Evolutionary conservation across 176 grass and related monocot species (phyloP).

Genomic region (Ampelocalamus luodianensis): DNA sequence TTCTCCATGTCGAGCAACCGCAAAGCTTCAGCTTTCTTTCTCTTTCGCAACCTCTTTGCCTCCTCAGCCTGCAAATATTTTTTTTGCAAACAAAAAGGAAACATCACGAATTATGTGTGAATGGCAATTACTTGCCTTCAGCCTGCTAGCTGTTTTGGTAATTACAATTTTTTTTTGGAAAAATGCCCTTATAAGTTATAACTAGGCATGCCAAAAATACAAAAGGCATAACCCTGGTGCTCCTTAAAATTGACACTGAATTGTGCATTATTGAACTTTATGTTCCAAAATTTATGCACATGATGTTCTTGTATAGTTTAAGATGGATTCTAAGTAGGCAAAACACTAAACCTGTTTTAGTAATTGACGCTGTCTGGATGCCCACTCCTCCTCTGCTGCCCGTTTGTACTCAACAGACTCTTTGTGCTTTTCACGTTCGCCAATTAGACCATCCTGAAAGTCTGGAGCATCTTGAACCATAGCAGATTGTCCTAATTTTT

Average conservation of each 20-base stretch:
- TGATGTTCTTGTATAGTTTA: conserved; percentile 12
- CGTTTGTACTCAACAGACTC: conserved; percentile 78
- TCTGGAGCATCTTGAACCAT: conserved; percentile 7
- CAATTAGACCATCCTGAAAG: conserved; percentile 47
- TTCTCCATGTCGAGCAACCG: conserved; percentile 81
- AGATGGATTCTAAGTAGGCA: neutral
- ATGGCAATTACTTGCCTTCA: neutral
- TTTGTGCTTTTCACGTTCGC: conserved; percentile 82
- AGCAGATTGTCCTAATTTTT: conserved; percentile 9
- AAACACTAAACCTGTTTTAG: conserved; percentile 68
- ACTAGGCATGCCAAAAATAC: neutral
- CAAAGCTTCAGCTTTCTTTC: conserved; percentile 69
- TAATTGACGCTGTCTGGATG: conserved; percentile 71
- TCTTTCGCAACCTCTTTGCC: conserved; percentile 77
- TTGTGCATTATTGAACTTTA: conserved; percentile 6
- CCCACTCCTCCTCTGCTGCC: conserved; percentile 84
- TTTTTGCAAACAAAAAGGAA: conserved; percentile 8
- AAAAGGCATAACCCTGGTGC: neutral
- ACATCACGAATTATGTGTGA: neutral
- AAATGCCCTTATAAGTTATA: neutral
- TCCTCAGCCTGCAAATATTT: conserved; percentile 72
- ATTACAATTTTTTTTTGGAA: neutral
- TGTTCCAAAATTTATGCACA: neutral
- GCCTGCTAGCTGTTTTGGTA: neutral
- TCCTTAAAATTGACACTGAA: conserved; percentile 34